phyloP scores from a whole-genome alignment of 129 eudicot species.

The Kitagawia praeruptora region DNA sequence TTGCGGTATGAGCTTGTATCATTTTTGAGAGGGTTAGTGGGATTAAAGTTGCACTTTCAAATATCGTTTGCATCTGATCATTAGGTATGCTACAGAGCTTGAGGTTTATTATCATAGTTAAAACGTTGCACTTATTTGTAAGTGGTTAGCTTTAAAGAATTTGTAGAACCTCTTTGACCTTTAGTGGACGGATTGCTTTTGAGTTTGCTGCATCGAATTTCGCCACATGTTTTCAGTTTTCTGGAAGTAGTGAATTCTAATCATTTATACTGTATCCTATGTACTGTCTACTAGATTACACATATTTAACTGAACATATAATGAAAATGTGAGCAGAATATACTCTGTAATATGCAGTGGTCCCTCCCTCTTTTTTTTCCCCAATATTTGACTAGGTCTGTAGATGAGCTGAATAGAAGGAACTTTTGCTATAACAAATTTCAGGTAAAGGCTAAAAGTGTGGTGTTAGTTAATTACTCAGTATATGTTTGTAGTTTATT shows the following conservation, averaged over 20 bases:
- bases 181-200: not conserved
- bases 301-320: not conserved
- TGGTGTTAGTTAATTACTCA: not conserved
- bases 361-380: not conserved
- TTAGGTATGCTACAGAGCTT: not conserved
- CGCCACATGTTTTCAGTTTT: not conserved
- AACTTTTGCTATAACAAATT: not conserved
- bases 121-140: not conserved
- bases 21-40: conserved; percentile 1
- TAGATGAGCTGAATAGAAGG: not conserved
- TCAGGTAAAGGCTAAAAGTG: not conserved
- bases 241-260: not conserved
- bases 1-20: conserved; percentile 10
- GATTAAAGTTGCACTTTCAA: not conserved
- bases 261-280: not conserved
- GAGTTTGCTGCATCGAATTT: not conserved
- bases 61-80: not conserved
- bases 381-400: not conserved
- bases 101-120: not conserved
- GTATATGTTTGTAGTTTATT: not conserved
- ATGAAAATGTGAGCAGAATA: not conserved
- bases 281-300: not conserved
- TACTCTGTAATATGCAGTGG: not conserved
- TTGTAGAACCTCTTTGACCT: not conserved
- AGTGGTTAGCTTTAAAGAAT: not conserved